These are phyloP conservation scores for Phytophthora nicotianae DNA, from an alignment of 352 stramenopile species.

Conservation along the genomic window DNA sequence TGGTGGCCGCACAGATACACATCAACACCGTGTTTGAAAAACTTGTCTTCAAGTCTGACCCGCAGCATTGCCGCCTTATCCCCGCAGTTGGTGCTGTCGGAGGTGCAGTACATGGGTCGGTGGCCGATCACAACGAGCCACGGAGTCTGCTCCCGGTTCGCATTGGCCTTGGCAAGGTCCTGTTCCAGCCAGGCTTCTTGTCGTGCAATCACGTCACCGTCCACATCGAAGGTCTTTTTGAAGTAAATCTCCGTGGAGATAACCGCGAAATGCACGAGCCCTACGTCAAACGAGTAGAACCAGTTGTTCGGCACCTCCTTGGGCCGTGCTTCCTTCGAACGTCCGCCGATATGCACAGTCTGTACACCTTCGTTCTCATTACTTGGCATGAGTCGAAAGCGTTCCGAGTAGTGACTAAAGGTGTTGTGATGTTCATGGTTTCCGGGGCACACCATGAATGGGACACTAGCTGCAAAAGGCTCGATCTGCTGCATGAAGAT, in stretches of 20 bases:
- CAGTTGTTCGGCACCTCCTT: conserved; percentile 81
- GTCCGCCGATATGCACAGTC: conserved; percentile 50
- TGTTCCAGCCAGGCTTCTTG: conserved; percentile 70
- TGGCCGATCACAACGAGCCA: conserved; percentile 90
- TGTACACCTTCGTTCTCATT: conserved; percentile 64
- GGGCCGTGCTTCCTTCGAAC: conserved; percentile 13
- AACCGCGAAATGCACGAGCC: conserved; percentile 86
- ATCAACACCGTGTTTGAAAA: conserved; percentile 81
- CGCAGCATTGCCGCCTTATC: conserved; percentile 63
- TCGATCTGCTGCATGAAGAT: conserved; percentile 92
- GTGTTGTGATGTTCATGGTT: conserved; percentile 90
- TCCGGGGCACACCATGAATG: conserved; percentile 89
- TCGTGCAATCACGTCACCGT: conserved; percentile 52
- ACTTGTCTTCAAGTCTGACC: conserved; percentile 72
- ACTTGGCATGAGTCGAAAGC: conserved; percentile 83
- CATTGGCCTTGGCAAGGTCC: conserved; percentile 68
- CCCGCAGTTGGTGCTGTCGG: conserved; percentile 69
- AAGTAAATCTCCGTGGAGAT: conserved; percentile 91
- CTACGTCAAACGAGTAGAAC: conserved; percentile 89
- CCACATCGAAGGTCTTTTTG: conserved; percentile 58
- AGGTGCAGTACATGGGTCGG: conserved; percentile 90
- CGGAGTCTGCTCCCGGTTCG: conserved; percentile 63
- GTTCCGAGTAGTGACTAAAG: conserved; percentile 86
- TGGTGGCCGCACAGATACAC: conserved; percentile 90
- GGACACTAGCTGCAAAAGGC: conserved; percentile 73